A percentile compares a stretch with the other conserved stretches of the same genome.
Evolutionary conservation across 2,329 filamentous ascomycete genomes (phyloP).

Genomic region (Stagonosporopsis chrysanthemi): DNA sequence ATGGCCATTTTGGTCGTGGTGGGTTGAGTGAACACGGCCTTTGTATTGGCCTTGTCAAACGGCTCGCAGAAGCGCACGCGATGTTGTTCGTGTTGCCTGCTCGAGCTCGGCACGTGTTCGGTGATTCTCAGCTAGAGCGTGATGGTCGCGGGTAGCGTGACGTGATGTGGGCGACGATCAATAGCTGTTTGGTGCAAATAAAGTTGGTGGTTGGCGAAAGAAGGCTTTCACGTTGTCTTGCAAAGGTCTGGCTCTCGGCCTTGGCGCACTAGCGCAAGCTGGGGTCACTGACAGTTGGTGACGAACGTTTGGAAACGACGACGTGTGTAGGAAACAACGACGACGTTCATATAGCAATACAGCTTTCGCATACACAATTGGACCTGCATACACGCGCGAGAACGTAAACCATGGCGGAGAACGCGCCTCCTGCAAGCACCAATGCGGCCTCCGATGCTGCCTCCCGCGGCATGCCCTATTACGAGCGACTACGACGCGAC

Average conservation of each 20-base stretch:
- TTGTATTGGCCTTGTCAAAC: background rate
- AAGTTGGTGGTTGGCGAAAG: conserved; percentile 4
- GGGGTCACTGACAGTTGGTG: conserved; percentile 8
- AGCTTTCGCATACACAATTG: background rate
- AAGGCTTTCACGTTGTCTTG: conserved; percentile 9
- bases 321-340: conserved; percentile 1
- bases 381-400: background rate
- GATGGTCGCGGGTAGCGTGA: background rate
- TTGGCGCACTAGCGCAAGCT: conserved; percentile 13
- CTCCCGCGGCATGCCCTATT: conserved; percentile 67
- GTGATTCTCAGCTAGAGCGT: background rate
- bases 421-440: conserved; percentile 50
- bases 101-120: conserved; percentile 16
- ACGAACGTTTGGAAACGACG: conserved; percentile 6
- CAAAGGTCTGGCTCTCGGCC: conserved; percentile 9
- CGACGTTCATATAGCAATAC: background rate
- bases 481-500: conserved; percentile 74
- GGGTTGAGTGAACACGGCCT: background rate
- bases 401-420: conserved; percentile 57
- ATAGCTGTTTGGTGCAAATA: conserved; percentile 7
- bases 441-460: conserved; percentile 53
- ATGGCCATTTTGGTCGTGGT: conserved; percentile 56
- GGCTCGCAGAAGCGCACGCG: conserved; percentile 3
- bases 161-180: conserved; percentile 3
- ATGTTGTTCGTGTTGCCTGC: conserved; percentile 6